Percentiles rank a stretch among this genome's conserved stretches.
phyloP scores from a whole-genome alignment of 2,329 filamentous ascomycete species.

The Xylaria digitata region DNA sequence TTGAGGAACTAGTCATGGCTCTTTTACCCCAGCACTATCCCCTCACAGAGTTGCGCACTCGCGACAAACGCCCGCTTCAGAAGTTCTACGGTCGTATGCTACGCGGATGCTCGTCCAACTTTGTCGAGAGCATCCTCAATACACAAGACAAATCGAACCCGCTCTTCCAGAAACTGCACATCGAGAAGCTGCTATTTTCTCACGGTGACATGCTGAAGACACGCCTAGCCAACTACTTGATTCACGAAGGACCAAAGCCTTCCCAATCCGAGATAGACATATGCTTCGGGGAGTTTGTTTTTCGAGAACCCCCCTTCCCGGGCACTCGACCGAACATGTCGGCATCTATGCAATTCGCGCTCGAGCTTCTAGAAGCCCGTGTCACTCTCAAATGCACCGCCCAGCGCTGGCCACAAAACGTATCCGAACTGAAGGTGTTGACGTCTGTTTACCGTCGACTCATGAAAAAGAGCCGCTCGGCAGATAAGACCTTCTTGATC shows the following conservation, averaged over 20 bases:
- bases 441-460: constrained; percentile 32
- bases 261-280: constrained; percentile 27
- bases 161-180: constrained; percentile 28
- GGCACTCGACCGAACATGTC: constrained; percentile 29
- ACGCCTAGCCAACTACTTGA: constrained; percentile 28
- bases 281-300: constrained; percentile 27
- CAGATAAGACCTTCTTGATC: constrained; percentile 24
- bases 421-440: constrained; percentile 26
- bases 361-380: constrained; percentile 32
- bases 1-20: constrained; percentile 32
- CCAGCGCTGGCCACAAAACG: constrained; percentile 27
- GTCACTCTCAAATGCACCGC: constrained; percentile 13
- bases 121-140: constrained; percentile 30
- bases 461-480: constrained; percentile 12
- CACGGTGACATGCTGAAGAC: constrained; percentile 32
- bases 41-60: constrained; percentile 25
- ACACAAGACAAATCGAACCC: constrained; percentile 31
- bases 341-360: constrained; percentile 32
- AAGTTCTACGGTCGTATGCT: constrained; percentile 33
- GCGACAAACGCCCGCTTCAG: constrained; percentile 31
- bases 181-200: constrained; percentile 19
- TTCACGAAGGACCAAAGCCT: constrained; percentile 28
- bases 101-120: constrained; percentile 32
- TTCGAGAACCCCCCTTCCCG: constrained; percentile 20
- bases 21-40: constrained; percentile 36